phyloP scores from a whole-genome alignment of 495 filamentous ascomycete genomes.

The Aspergillus cristatus region DNA sequence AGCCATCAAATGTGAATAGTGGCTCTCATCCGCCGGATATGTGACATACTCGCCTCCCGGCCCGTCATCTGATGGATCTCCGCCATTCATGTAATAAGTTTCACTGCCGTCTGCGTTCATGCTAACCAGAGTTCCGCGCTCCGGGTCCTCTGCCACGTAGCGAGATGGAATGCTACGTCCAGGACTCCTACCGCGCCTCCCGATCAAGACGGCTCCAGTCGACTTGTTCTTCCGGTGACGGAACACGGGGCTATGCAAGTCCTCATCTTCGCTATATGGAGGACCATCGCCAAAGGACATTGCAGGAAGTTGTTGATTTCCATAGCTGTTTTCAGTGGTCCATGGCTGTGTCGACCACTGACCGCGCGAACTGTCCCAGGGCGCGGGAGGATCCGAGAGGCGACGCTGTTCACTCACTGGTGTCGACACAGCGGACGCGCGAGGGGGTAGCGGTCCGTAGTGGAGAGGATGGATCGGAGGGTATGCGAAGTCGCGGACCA shows the following conservation, averaged over 20 bases:
- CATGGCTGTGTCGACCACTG: slow-evolving; percentile 44
- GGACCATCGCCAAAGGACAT: slow-evolving; percentile 88
- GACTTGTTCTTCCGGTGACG: slow-evolving; percentile 82
- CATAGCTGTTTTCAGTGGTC: slow-evolving; percentile 34
- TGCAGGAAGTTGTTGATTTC: slow-evolving; percentile 61
- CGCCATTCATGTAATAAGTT: slow-evolving; percentile 65
- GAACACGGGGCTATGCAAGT: slow-evolving; percentile 83
- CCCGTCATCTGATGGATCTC: slow-evolving; percentile 51
- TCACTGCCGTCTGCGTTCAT: slow-evolving; percentile 66
- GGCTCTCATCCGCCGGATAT: slow-evolving; percentile 58
- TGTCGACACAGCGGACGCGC: slow-evolving; percentile 72
- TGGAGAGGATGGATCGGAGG: slow-evolving; percentile 72
- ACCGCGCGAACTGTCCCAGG: slow-evolving; percentile 43
- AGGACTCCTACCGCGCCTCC: slow-evolving; percentile 35
- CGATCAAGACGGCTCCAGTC: slow-evolving; percentile 34
- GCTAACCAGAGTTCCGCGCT: slow-evolving; percentile 56
- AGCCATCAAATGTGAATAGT: slow-evolving; percentile 39
- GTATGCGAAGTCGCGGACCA: slow-evolving; percentile 95
- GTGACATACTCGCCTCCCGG: slow-evolving; percentile 75
- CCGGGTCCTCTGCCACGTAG: slow-evolving; percentile 31
- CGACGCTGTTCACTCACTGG: slow-evolving; percentile 74
- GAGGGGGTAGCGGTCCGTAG: slow-evolving; percentile 77
- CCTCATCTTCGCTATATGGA: slow-evolving; percentile 96
- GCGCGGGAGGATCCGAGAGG: slow-evolving; percentile 68
- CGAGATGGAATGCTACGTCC: slow-evolving; percentile 23